Conservation (phyloP, 1,284 basidiomycete species). For the Melampsora americana region DNA sequence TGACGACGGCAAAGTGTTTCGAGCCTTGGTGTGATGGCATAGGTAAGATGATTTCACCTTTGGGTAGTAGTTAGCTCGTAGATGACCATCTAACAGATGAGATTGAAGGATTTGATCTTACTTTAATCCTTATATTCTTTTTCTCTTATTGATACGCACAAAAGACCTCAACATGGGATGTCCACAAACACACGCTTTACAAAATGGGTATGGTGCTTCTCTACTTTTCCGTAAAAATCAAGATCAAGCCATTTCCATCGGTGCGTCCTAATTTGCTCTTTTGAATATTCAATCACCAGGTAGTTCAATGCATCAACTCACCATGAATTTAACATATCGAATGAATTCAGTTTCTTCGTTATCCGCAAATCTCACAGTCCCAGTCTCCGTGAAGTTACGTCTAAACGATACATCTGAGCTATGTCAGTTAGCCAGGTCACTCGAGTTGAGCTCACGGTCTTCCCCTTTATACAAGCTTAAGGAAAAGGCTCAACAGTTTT, state of each 20-base stretch:
- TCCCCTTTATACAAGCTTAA: constrained; percentile 62
- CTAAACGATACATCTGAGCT: constrained; percentile 59
- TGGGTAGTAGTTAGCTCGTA: no score
- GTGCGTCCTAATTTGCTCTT: constrained; percentile 56
- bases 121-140: not conserved
- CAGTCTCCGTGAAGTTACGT: constrained; percentile 64
- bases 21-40: constrained; percentile 62
- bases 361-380: constrained; percentile 62
- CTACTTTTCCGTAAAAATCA: constrained; percentile 66
- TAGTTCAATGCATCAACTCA: not conserved
- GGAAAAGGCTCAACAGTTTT: constrained; percentile 65
- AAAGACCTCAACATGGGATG: constrained; percentile 64
- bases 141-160: not conserved
- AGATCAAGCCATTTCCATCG: constrained; percentile 64
- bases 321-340: not conserved
- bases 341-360: constrained; percentile 61
- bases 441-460: constrained; percentile 48
- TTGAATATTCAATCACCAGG: not conserved
- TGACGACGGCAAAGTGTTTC: constrained; percentile 63
- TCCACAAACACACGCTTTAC: constrained; percentile 66
- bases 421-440: not conserved
- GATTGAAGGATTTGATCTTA: no score
- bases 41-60: constrained; percentile 42
- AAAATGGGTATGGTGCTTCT: constrained; percentile 70
- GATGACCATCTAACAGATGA: no score